Conservation (phyloP, 2,329 filamentous ascomycete species). For the Beauveria rudraprayagi region DNA sequence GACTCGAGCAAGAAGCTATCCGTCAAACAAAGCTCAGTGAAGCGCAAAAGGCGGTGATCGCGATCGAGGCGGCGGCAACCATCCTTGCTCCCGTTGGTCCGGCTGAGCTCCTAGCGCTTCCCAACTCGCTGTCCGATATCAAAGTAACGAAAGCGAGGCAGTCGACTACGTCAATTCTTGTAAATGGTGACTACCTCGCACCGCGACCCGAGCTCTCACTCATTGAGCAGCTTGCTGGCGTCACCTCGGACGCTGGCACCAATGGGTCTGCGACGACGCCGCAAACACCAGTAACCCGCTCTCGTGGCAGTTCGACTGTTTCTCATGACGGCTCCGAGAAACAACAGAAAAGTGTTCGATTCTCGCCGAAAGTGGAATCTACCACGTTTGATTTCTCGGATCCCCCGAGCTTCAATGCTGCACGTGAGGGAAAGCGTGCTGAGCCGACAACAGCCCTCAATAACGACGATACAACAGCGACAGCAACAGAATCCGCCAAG, state of each 20-base stretch:
- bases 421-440: not conserved
- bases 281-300: slow-evolving; percentile 1
- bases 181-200: slow-evolving; percentile 1
- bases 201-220: not conserved
- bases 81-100: slow-evolving; percentile 33
- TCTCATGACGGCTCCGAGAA: slow-evolving; percentile 20
- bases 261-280: not conserved
- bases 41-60: slow-evolving; percentile 23
- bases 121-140: slow-evolving; percentile 43
- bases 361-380: slow-evolving; percentile 59
- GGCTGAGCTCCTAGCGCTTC: slow-evolving; percentile 39
- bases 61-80: slow-evolving; percentile 1
- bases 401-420: slow-evolving; percentile 40
- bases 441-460: slow-evolving; percentile 17
- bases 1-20: slow-evolving; percentile 75
- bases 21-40: slow-evolving; percentile 54
- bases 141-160: slow-evolving; percentile 23
- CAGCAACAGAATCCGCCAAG: not conserved
- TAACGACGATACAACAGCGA: slow-evolving; percentile 8
- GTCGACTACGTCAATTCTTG: not conserved
- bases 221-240: slow-evolving; percentile 10
- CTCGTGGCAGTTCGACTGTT: slow-evolving; percentile 1
- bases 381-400: slow-evolving; percentile 49
- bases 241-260: not conserved
- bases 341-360: slow-evolving; percentile 58